Evolutionary conservation across 305 asterid genomes (phyloP).

Genomic region (Stenogyne calaminthoides): DNA sequence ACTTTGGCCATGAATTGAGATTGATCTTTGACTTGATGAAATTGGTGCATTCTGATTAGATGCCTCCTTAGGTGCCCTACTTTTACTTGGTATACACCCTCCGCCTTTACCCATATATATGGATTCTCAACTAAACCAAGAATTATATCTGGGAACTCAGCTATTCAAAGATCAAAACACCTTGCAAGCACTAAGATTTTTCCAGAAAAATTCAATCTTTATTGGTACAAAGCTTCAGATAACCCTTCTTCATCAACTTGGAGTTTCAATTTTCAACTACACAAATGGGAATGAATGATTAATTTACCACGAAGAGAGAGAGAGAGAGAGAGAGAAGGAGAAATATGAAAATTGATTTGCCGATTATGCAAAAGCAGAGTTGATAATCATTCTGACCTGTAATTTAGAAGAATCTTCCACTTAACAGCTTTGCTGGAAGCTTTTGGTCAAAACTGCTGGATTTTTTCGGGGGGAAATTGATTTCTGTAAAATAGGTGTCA

Average conservation of each 20-base stretch:
- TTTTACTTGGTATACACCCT: constrained; percentile 62
- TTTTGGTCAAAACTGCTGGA: constrained; percentile 21
- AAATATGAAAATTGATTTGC: not conserved
- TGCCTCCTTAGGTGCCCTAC: constrained; percentile 32
- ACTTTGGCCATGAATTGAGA: constrained; percentile 11
- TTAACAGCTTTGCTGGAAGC: constrained; percentile 48
- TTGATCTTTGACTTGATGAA: constrained; percentile 30
- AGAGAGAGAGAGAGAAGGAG: not conserved
- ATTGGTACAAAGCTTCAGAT: not conserved
- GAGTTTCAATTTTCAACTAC: not conserved
- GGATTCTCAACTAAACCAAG: not conserved
- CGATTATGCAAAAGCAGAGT: not conserved
- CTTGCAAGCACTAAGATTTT: not conserved
- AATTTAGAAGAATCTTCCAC: constrained; percentile 26
- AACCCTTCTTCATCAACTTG: not conserved
- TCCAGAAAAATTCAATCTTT: not conserved
- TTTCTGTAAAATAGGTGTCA: constrained; percentile 15
- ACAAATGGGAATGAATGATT: not conserved
- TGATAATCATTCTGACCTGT: constrained; percentile 29
- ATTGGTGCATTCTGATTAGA: constrained; percentile 31
- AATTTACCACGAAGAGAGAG: not conserved
- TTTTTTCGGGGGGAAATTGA: not conserved
- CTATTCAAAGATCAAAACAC: constrained; percentile 12
- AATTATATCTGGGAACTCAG: constrained; percentile 9
- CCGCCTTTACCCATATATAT: constrained; percentile 71